Percentiles rank a stretch among this genome's conserved stretches.
Evolutionary conservation across 495 filamentous ascomycete species (phyloP).

Genomic region (Penicillium roqueforti): DNA sequence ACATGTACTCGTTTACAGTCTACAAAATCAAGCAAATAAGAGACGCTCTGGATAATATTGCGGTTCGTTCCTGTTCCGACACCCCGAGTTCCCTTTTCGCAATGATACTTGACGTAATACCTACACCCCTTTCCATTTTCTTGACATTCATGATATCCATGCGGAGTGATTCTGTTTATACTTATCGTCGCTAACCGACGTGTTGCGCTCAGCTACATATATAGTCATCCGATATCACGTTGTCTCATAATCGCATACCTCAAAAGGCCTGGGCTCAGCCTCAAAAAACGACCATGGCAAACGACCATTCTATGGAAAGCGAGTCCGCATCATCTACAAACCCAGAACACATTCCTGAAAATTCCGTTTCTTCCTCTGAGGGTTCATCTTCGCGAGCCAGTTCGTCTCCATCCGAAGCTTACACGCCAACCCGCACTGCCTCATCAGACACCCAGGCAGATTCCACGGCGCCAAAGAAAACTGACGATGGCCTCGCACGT

Average conservation of each 20-base stretch:
- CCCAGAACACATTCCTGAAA: neutral
- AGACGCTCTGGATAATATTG: neutral
- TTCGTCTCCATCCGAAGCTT: neutral
- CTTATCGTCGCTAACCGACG: neutral
- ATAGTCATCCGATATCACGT: neutral
- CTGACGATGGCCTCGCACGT: slow-evolving; percentile 49
- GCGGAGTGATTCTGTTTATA: neutral
- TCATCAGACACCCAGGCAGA: neutral
- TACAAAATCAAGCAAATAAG: neutral
- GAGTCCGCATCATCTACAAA: neutral
- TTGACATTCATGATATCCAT: neutral
- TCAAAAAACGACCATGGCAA: neutral
- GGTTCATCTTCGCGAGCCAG: slow-evolving; percentile 2
- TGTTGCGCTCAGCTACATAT: neutral
- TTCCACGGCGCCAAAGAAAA: slow-evolving; percentile 12
- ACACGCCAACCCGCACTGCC: slow-evolving; percentile 6
- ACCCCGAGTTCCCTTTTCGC: slow-evolving; percentile 4
- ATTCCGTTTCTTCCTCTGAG: neutral
- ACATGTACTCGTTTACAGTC: neutral
- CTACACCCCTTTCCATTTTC: neutral
- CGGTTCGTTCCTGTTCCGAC: slow-evolving; percentile 8
- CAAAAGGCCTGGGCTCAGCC: neutral
- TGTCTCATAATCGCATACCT: neutral
- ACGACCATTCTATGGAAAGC: neutral
- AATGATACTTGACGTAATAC: slow-evolving; percentile 23